Base-by-base conservation (phyloP, 495 filamentous ascomycete species). In the Sabuloglossum arenarium region DNA sequence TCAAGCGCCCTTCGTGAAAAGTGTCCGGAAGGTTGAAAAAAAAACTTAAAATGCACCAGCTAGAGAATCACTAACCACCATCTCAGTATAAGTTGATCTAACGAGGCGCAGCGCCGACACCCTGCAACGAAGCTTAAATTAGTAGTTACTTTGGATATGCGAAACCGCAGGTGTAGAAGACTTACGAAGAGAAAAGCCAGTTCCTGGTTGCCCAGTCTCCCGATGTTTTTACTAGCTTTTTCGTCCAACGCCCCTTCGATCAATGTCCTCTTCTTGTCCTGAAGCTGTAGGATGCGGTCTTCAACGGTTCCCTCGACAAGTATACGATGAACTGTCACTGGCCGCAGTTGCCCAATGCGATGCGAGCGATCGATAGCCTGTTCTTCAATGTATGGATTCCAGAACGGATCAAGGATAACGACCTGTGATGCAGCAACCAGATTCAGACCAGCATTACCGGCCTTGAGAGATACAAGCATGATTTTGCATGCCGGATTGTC, bases 381-480 rank as follows among this genome's bases (percentile, higher is more conserved):
- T 61, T 89, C 86, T 69, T 97, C 90, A 27, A 94, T 83, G 64
- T 83, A 95, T 0, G 90, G 88, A 59, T 97, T 97, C 86, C 91
- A 97, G 71, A 94, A 95, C 0, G 90, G 90, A 61, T 97, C 90
- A 56, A 93, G 78, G 54, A 96, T 83, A 64, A 97, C 86, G 59
- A 97, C 85, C 60, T 87, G 82, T 0, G 80, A 84, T 0, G 90
- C 90, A n/a, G 80, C 80, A 8, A 83, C 82, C 21, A 97, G 76
- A 64, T 97, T 97, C 37, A 97, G 73, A 0, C 90, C 90, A 0
- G 90, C 77, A 63, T 97, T 97, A 12, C 90, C 90, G 0, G 90
- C 90, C 54, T 88, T 88, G 39, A 97, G 73, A 12, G 86, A 93
- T 3, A 95, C 82, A 25, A 97, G 71, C 79, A 97, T 84, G 64